Percentiles rank a stretch among this genome's conserved stretches.
These are phyloP conservation scores for Sporisorium graminicola DNA, from an alignment of 1,284 basidiomycete species.

Conservation along the genomic window DNA sequence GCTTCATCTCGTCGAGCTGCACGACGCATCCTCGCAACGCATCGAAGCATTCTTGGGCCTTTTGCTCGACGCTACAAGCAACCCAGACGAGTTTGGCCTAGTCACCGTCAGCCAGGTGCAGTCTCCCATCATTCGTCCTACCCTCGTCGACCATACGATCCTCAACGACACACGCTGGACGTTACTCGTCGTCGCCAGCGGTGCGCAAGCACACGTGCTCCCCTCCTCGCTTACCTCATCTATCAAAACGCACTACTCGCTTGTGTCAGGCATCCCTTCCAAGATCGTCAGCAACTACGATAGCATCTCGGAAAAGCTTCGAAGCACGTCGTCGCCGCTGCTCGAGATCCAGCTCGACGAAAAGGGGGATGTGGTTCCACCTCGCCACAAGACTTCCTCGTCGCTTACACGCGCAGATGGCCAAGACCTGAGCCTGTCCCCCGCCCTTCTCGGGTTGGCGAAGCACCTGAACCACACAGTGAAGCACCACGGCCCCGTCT, in stretches of 20 bases:
- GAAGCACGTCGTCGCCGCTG: conserved; percentile 5
- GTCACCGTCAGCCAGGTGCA: conserved; percentile 33
- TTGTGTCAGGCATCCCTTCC: conserved; percentile 36
- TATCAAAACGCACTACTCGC: conserved; percentile 24
- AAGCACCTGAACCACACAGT: conserved; percentile 26
- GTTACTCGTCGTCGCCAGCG: conserved; percentile 29
- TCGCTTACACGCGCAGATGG: conserved; percentile 16
- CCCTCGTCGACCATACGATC: conserved; percentile 25
- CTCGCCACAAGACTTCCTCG: not conserved
- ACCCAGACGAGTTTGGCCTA: conserved; percentile 10
- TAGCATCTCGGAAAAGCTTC: conserved; percentile 25
- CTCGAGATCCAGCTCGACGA: conserved; percentile 32
- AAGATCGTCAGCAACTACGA: conserved; percentile 46
- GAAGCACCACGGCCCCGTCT: conserved; percentile 31
- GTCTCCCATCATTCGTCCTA: conserved; percentile 40
- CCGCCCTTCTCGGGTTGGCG: conserved; percentile 35
- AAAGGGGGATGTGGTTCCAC: conserved; percentile 24
- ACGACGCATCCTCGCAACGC: conserved; percentile 12
- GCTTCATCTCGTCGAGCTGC: conserved; percentile 35
- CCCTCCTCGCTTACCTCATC: not conserved
- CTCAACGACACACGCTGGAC: conserved; percentile 47
- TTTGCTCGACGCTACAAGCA: conserved; percentile 6
- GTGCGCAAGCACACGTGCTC: conserved; percentile 1
- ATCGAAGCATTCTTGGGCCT: conserved; percentile 21
- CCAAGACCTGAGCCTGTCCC: conserved; percentile 46